phyloP scores from a whole-genome alignment of 2,329 filamentous ascomycete genomes.

The Davidsoniella neocaledoniae region DNA sequence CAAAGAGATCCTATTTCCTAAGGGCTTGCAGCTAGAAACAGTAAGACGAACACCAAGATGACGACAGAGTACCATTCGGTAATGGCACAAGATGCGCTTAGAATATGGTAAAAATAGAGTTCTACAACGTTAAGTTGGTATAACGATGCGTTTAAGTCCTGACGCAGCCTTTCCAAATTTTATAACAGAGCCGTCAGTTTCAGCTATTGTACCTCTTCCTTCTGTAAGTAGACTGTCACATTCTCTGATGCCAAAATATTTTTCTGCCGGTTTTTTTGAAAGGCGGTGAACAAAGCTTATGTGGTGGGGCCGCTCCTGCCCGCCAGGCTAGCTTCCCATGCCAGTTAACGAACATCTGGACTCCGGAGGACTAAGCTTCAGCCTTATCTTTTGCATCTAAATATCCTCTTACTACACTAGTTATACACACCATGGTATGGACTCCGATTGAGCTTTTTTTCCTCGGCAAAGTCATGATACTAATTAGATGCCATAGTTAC shows the following conservation, averaged over 20 bases:
- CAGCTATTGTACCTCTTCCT: too few relatives aligned
- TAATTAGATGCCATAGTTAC: slow-evolving; percentile 31
- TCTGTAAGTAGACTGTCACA: too few relatives aligned
- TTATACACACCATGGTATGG: neutral
- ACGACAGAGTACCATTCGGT: slow-evolving; percentile 1
- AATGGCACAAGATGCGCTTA: too few relatives aligned
- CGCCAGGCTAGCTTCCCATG: slow-evolving; percentile 6
- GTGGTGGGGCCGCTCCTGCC: slow-evolving; percentile 10
- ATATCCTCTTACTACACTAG: neutral
- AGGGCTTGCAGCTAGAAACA: neutral
- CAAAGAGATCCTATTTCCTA: neutral
- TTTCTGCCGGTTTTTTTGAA: slow-evolving; percentile 9
- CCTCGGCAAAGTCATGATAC: neutral
- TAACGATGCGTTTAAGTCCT: too few relatives aligned
- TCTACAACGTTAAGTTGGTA: too few relatives aligned
- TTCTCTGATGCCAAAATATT: slow-evolving; percentile 4
- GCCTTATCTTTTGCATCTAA: neutral
- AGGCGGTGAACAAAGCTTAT: slow-evolving; percentile 7
- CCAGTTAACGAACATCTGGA: neutral
- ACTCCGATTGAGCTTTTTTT: neutral
- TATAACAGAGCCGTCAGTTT: too few relatives aligned
- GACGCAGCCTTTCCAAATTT: too few relatives aligned
- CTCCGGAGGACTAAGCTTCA: neutral
- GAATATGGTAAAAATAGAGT: too few relatives aligned
- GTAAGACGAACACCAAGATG: neutral